Base-by-base conservation (phyloP, 352 stramenopile genomes). In the Phytophthora chlamydospora region DNA sequence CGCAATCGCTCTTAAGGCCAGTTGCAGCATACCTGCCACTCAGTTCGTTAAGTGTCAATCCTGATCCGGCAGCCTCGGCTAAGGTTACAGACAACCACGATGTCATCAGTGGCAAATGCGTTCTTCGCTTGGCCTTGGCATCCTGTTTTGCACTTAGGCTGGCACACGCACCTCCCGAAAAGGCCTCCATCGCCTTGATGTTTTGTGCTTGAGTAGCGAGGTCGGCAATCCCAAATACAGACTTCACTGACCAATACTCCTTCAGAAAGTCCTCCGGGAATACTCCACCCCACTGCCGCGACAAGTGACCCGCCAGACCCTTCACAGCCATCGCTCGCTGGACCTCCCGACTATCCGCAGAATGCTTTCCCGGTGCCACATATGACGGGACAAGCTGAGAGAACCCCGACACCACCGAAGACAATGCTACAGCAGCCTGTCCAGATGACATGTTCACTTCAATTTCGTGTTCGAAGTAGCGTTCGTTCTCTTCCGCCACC, bases 201-300 rank as follows among this genome's bases (percentile, higher is more conserved):
- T 60, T 71, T 33, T 58, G 29, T 6, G 55, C 47, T 66, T 78
- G 45, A 27, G 52, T 56, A 35, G 16, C 6, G 51, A 43, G n/a
- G 13, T 72, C 75, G 44, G 58, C 66, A 16, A 70, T 27, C 4
- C 58, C 43, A 64, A 84, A 80, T 33, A 80, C 61, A 2, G 72
- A 81, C 39, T 83, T 94, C 1, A 94, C 80, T 9, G 49, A 54
- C 85, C 85, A 94, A 47, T 85, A 90, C 13, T 90, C 81, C 14
- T 82, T 80, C 29, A 92, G 48, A 48, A 93, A 92, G 41, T 90
- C 80, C 29, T 94, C 83, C 1, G 81, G 78, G 5, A 66, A 55
- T 3, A 77, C 69, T 0, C 80, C 82, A 51, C 61, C 64, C 31
- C 71, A 90, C 19, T 66, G 59, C 4, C 66, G 72, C 5, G 78